Evolutionary conservation across 208 protist species (phyloP).

Genomic region (Trypanosoma theileri): DNA sequence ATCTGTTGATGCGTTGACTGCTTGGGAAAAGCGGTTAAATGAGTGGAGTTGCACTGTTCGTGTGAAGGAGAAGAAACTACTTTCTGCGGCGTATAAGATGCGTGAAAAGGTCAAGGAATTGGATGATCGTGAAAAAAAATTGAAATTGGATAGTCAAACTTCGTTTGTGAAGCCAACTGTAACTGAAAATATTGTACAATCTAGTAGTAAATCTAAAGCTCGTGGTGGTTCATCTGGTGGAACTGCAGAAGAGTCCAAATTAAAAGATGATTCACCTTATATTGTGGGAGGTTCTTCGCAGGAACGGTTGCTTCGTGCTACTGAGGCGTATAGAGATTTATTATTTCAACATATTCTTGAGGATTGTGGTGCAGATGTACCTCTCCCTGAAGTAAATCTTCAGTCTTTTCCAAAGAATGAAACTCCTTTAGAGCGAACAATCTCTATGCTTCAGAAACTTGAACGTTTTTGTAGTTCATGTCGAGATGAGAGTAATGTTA

Average conservation of each 20-base stretch:
- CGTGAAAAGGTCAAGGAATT: slow-evolving; percentile 37
- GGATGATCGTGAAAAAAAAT: slow-evolving; percentile 11
- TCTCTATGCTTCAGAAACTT: not conserved
- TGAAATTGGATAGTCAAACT: not conserved
- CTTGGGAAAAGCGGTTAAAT: slow-evolving; percentile 28
- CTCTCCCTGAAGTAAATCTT: not conserved
- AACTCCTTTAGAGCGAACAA: slow-evolving; percentile 2
- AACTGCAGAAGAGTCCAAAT: not conserved
- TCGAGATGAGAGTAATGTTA: not conserved
- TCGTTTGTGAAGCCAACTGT: not conserved
- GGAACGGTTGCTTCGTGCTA: slow-evolving; percentile 34
- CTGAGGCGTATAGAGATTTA: slow-evolving; percentile 43
- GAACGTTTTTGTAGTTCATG: not conserved
- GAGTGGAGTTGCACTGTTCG: slow-evolving; percentile 31
- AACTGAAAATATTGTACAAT: not conserved
- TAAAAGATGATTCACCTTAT: not conserved
- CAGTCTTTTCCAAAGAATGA: not conserved
- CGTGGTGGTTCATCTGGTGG: not conserved
- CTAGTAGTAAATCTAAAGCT: not conserved
- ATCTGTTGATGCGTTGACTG: slow-evolving; percentile 3
- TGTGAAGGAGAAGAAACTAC: slow-evolving; percentile 40
- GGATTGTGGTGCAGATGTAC: slow-evolving; percentile 28
- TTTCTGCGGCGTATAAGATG: slow-evolving; percentile 34
- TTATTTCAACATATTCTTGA: slow-evolving; percentile 49
- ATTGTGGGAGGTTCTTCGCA: slow-evolving; percentile 24